Base-by-base conservation (phyloP, 2,329 filamentous ascomycete species). In the Pseudofabraea citricarpa region DNA sequence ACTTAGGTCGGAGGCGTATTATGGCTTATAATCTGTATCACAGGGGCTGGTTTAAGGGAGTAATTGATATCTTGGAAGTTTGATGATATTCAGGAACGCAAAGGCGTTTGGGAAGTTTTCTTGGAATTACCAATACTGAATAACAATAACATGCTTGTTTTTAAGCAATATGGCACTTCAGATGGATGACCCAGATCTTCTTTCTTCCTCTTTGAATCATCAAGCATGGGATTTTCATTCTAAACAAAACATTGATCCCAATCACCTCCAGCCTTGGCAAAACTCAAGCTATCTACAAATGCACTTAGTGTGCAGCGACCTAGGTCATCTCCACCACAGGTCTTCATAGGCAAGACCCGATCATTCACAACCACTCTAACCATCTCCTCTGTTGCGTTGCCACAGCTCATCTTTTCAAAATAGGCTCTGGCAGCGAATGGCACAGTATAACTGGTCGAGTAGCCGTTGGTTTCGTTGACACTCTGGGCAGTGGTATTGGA, bases 341-440 rank as follows among this genome's bases (percentile, higher is more conserved):
- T 81, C 52, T 77, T 68, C 12, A 95, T 64, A 9, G 81, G 79
- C 46, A 90, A 71, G 2, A 95, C 87, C 19, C 87, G 76, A 58
- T 94, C 89, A 64, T 96, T 95, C 26, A 96, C 70, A 46, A 96
- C 66, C 4, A 94, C 73, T 27, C 90, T 75, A 9, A 96, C 87
- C 41, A 85, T 70, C 62, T 93, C 85, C 57, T 88, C 79, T 2
- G 65, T 51, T n/a, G 66, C 62, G 10, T 53, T 53, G 2, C 60
- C 60, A 62, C 90, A 96, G 31, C 64, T 65, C 77, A 95, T 82
- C 73, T 91, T 93, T 73, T 96, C 90, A 26, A 96, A 79, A 62
- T 94, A 95, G 64, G 89, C 77, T 41, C 90, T 73, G 15, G 79
- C 83, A 0, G 76, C 87, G 64, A 96, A 95, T 0, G 90, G 87